Conservation (phyloP, 176 grass and related monocot species). For the Themeda triandra region DNA sequence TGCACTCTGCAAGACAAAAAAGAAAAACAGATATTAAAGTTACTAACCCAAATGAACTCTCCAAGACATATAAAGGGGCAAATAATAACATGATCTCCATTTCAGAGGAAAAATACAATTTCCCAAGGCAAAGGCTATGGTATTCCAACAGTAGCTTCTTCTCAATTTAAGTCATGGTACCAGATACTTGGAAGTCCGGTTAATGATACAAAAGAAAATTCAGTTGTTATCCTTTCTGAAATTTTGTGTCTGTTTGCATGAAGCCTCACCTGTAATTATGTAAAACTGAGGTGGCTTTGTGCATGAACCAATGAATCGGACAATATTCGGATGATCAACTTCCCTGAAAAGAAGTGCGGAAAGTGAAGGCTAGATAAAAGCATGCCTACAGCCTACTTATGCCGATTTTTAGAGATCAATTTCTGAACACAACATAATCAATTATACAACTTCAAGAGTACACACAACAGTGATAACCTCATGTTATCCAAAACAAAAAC, state of each 20-base stretch:
- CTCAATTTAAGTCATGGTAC: neutral
- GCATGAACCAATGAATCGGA: conserved; percentile 69
- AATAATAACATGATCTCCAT: neutral
- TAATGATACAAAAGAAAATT: neutral
- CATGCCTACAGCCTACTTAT: neutral
- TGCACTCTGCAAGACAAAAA: conserved; percentile 52
- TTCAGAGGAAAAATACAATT: neutral
- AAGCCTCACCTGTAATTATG: conserved; percentile 73
- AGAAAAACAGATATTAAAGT: conserved; percentile 11
- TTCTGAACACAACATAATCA: neutral
- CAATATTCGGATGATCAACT: conserved; percentile 66
- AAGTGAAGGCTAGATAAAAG: conserved; percentile 4
- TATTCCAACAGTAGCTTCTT: conserved; percentile 3
- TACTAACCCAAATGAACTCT: neutral
- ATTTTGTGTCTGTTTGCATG: neutral
- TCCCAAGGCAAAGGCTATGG: neutral
- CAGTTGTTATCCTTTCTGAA: neutral
- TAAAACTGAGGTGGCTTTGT: conserved; percentile 62
- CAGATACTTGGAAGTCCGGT: neutral
- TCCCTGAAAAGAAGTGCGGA: conserved; percentile 51
- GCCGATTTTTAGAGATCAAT: neutral
- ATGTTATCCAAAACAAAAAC: neutral
- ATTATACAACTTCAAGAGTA: neutral
- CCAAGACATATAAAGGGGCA: neutral
- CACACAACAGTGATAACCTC: neutral